Conservation (phyloP, 441 rosid genomes). For the Daphne laureola region DNA sequence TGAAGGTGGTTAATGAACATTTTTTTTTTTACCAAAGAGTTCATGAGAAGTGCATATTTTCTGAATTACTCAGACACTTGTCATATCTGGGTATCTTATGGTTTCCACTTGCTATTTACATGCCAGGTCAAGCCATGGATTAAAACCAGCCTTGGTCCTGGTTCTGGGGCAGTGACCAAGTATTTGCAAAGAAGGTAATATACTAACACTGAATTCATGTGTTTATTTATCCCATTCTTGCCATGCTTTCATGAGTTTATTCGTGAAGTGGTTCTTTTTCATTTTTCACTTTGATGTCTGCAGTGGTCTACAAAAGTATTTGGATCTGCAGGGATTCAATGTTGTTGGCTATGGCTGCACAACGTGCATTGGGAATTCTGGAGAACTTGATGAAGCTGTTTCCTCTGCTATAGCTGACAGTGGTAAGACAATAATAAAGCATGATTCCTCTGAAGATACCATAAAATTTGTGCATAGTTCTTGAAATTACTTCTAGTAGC, state of each 20-base stretch:
- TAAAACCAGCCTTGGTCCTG: constrained; percentile 59
- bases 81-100: no score
- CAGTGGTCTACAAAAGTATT: constrained; percentile 46
- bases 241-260: background rate
- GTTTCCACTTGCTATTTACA: no score
- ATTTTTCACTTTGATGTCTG: constrained; percentile 18
- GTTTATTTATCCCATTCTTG: background rate
- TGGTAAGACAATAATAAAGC: constrained; percentile 21
- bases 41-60: constrained; percentile 8
- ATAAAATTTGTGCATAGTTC: no score
- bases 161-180: constrained; percentile 49
- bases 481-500: no score
- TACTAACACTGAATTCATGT: background rate
- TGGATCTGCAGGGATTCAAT: constrained; percentile 46
- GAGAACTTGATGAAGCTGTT: constrained; percentile 40
- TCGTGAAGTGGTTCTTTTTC: background rate
- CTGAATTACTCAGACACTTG: constrained; percentile 7
- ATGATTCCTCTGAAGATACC: background rate
- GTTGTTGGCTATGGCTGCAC: constrained; percentile 65
- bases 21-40: background rate
- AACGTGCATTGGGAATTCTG: constrained; percentile 56
- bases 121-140: constrained; percentile 59
- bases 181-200: constrained; percentile 42
- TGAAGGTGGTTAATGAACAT: no score
- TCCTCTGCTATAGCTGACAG: constrained; percentile 35